phyloP scores from a whole-genome alignment of 2,329 filamentous ascomycete genomes.

The Dactylellina drechsleri region DNA sequence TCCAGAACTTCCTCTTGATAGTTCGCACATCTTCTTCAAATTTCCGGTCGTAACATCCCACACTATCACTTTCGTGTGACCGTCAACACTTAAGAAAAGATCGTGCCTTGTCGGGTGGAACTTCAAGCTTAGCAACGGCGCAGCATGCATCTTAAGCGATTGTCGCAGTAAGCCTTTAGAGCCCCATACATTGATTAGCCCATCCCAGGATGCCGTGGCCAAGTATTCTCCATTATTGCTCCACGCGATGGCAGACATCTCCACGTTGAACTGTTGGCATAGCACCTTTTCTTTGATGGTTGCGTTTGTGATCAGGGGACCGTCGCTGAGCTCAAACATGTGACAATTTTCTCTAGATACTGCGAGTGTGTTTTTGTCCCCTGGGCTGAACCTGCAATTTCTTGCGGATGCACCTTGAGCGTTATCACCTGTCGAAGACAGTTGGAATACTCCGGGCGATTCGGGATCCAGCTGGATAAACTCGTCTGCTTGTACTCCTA shows the following conservation, averaged over 20 bases:
- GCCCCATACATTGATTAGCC: constrained; percentile 49
- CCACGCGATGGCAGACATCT: constrained; percentile 48
- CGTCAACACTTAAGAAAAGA: constrained; percentile 47
- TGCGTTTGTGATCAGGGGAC: constrained; percentile 19
- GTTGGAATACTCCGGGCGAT: constrained; percentile 36
- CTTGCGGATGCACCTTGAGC: constrained; percentile 25
- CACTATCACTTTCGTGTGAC: constrained; percentile 40
- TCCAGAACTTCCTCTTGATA: constrained; percentile 20
- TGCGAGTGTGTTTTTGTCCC: constrained; percentile 27
- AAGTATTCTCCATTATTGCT: constrained; percentile 48
- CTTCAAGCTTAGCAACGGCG: constrained; percentile 45
- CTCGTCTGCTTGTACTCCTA: constrained; percentile 51
- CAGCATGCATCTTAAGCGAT: constrained; percentile 45
- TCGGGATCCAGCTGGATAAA: constrained; percentile 48
- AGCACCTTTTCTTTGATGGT: constrained; percentile 23
- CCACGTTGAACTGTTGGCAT: constrained; percentile 30
- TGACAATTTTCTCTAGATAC: constrained; percentile 46
- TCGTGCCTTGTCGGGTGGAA: constrained; percentile 45
- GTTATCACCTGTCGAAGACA: constrained; percentile 23
- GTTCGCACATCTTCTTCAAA: constrained; percentile 34
- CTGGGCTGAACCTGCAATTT: constrained; percentile 46
- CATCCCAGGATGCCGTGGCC: constrained; percentile 49
- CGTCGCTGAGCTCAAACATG: constrained; percentile 39
- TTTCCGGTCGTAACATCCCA: constrained; percentile 49
- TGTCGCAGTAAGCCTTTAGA: constrained; percentile 26